These are phyloP conservation scores for Pezicula carpinea DNA, from an alignment of 2,329 filamentous ascomycete genomes.

Conservation along the genomic window DNA sequence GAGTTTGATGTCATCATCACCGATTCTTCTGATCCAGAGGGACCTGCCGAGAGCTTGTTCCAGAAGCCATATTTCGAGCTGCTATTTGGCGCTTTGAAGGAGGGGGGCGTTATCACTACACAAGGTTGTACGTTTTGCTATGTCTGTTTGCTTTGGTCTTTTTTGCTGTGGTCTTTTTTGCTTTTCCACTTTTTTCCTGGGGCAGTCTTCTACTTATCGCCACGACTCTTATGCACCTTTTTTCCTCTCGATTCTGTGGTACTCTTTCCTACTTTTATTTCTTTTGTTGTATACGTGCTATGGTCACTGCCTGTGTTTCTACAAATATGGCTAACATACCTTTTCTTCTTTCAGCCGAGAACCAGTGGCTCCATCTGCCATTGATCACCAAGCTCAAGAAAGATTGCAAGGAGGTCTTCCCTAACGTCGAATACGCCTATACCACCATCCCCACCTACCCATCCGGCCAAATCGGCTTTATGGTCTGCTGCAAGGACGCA, in stretches of 20 bases:
- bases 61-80: slow-evolving; percentile 99
- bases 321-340: slow-evolving; percentile 7
- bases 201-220: not conserved
- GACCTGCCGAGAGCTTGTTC: slow-evolving; percentile 93
- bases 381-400: slow-evolving; percentile 95
- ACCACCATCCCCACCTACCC: slow-evolving; percentile 99
- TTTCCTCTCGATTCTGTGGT: slow-evolving; percentile 1
- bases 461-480: slow-evolving; percentile 98
- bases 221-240: not conserved
- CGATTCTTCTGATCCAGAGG: slow-evolving; percentile 95
- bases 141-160: slow-evolving; percentile 27
- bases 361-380: slow-evolving; percentile 96
- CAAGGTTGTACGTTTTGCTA: slow-evolving; percentile 98
- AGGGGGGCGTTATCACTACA: slow-evolving; percentile 97
- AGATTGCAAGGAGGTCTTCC: slow-evolving; percentile 95
- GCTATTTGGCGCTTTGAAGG: slow-evolving; percentile 80
- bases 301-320: not conserved
- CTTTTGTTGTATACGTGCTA: slow-evolving; percentile 1
- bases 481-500: slow-evolving; percentile 97
- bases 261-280: not conserved
- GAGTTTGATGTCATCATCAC: slow-evolving; percentile 99
- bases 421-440: slow-evolving; percentile 96
- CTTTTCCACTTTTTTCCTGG: slow-evolving; percentile 1
- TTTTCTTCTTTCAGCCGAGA: slow-evolving; percentile 65
- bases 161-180: slow-evolving; percentile 4